Conservation (phyloP, 371 early-diverging fungal genomes). For the Mortierella sp. region DNA sequence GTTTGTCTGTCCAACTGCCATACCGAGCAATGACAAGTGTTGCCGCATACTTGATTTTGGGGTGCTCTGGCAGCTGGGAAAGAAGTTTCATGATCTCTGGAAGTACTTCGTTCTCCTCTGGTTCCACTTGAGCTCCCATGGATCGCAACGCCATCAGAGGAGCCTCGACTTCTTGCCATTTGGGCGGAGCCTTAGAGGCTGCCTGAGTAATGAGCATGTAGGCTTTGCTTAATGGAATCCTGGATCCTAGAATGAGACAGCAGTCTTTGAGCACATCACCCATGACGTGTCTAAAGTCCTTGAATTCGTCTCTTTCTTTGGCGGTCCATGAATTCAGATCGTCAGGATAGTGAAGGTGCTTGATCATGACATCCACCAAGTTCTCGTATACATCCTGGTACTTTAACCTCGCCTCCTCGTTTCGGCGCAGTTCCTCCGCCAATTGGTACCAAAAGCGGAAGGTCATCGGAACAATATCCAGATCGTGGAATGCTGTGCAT, state of each 20-base stretch:
- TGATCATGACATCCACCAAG: slow-evolving; percentile 84
- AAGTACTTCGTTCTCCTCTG: slow-evolving; percentile 77
- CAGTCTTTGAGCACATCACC: slow-evolving; percentile 98
- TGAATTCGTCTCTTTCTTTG: slow-evolving; percentile 91
- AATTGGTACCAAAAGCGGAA: slow-evolving; percentile 91
- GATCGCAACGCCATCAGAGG: slow-evolving; percentile 91
- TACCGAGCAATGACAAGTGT: slow-evolving; percentile 96
- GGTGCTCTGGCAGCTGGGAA: slow-evolving; percentile 85
- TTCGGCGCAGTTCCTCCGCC: slow-evolving; percentile 68
- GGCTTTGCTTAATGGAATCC: slow-evolving; percentile 79
- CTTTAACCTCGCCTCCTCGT: slow-evolving; percentile 57
- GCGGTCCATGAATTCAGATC: slow-evolving; percentile 79
- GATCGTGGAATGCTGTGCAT: slow-evolving; percentile 71
- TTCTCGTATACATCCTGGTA: slow-evolving; percentile 73
- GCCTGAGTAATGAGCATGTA: slow-evolving; percentile 58
- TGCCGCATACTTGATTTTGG: slow-evolving; percentile 93
- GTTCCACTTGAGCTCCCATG: slow-evolving; percentile 87
- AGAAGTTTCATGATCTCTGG: slow-evolving; percentile 91
- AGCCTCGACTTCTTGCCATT: slow-evolving; percentile 96
- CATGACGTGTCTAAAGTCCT: slow-evolving; percentile 94
- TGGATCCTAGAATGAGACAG: slow-evolving; percentile 80
- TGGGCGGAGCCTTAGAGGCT: slow-evolving; percentile 53
- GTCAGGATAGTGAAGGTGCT: slow-evolving; percentile 84
- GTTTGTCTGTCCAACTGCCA: slow-evolving; percentile 89
- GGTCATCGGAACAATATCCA: slow-evolving; percentile 82